A percentile compares a stretch with the other conserved stretches of the same genome.
Evolutionary conservation across 768 basidiomycete species (phyloP).

Genomic region (Collybia sordida): DNA sequence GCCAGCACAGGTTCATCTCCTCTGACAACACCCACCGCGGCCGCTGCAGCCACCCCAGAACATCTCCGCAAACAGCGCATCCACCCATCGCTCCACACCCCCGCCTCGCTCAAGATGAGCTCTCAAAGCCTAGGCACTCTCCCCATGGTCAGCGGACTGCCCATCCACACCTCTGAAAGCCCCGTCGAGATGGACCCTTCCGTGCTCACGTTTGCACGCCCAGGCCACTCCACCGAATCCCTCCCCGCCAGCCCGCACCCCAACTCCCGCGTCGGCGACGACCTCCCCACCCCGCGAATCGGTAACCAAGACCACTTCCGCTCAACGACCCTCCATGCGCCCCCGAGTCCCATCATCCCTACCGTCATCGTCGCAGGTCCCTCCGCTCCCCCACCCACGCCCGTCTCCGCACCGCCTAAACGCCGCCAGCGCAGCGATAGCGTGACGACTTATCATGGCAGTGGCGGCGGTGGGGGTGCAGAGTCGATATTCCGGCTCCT

Average conservation of each 20-base stretch:
- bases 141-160: slow-evolving; percentile 20
- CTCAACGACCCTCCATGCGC: slow-evolving; percentile 9
- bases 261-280: slow-evolving; percentile 20
- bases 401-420: slow-evolving; percentile 1
- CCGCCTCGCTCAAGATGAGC: slow-evolving; percentile 10
- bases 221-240: slow-evolving; percentile 75
- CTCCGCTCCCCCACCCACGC: slow-evolving; percentile 3
- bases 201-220: slow-evolving; percentile 74
- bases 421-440: slow-evolving; percentile 42
- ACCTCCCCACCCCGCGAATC: slow-evolving; percentile 32
- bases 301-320: slow-evolving; percentile 6
- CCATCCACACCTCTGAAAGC: slow-evolving; percentile 33
- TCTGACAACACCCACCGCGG: slow-evolving; percentile 24
- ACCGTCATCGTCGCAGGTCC: slow-evolving; percentile 12
- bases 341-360: slow-evolving; percentile 5
- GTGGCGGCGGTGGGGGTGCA: slow-evolving; percentile 71
- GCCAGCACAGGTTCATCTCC: slow-evolving; percentile 26
- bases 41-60: slow-evolving; percentile 13
- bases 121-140: slow-evolving; percentile 38
- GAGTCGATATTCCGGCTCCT: slow-evolving; percentile 97
- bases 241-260: slow-evolving; percentile 34
- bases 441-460: slow-evolving; percentile 67
- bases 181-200: slow-evolving; percentile 68
- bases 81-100: slow-evolving; percentile 16
- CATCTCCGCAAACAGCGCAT: slow-evolving; percentile 10